phyloP scores from a whole-genome alignment of 345 rosid genomes.

The Eucalyptus marginata region DNA sequence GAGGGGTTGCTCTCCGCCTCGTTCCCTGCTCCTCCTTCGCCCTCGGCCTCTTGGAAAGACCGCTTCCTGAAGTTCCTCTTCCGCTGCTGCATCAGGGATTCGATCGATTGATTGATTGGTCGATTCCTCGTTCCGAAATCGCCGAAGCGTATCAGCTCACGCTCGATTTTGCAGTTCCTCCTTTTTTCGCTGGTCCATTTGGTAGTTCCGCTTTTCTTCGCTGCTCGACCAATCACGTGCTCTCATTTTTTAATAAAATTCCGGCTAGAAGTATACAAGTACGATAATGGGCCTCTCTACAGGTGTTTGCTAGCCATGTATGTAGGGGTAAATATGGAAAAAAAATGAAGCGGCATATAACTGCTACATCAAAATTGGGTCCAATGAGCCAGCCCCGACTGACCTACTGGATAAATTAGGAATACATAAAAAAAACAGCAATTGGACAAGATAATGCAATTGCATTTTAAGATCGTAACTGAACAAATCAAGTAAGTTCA shows the following conservation, averaged over 20 bases:
- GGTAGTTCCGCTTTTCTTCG: neutral
- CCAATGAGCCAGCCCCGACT: neutral
- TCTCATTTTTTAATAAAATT: no score
- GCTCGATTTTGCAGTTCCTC: neutral
- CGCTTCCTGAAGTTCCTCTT: constrained; percentile 68
- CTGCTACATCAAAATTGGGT: no score
- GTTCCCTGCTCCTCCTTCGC: constrained; percentile 10
- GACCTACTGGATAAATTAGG: neutral
- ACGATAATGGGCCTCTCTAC: no score
- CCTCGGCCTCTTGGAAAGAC: constrained; percentile 35
- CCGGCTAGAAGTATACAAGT: no score
- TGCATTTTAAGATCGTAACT: fast-evolving
- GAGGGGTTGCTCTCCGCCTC: neutral
- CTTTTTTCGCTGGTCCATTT: neutral
- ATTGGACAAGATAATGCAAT: neutral
- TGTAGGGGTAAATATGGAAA: no score
- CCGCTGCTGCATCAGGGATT: neutral
- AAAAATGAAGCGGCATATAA: no score
- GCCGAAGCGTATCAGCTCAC: neutral
- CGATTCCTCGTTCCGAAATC: neutral
- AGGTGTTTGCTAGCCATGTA: fast-evolving
- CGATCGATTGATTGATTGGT: neutral
- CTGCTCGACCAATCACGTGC: neutral
- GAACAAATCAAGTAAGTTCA: neutral
- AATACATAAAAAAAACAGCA: neutral